These are phyloP conservation scores for Pichia manshurica DNA, from an alignment of 805 yeast species.

Conservation along the genomic window DNA sequence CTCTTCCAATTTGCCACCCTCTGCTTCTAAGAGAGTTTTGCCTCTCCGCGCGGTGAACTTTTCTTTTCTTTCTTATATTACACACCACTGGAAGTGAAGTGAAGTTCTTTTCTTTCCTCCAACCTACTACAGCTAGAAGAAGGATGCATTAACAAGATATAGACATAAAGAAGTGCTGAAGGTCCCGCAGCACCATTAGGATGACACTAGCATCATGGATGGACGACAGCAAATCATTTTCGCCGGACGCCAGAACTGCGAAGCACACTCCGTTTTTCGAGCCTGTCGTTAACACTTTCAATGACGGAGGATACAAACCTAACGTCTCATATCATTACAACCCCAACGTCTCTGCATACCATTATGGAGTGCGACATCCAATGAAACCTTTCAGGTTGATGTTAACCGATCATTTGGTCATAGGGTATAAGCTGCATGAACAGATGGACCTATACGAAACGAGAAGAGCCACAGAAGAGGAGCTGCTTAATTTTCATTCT, in stretches of 20 bases:
- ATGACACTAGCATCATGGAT: conserved; percentile 18
- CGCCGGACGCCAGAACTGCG: conserved; percentile 24
- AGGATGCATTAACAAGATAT: too few relatives aligned
- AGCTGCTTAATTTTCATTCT: conserved; percentile 75
- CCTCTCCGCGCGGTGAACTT: conserved; percentile 5
- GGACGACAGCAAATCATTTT: conserved; percentile 26
- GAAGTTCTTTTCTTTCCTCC: too few relatives aligned
- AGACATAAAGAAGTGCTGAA: too few relatives aligned
- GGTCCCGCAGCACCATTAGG: too few relatives aligned
- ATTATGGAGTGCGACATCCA: conserved; percentile 93
- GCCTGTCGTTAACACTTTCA: conserved; percentile 34
- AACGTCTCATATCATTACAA: conserved; percentile 85
- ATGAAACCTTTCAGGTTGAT: conserved; percentile 95
- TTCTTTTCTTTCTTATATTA: neutral
- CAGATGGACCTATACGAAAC: conserved; percentile 88
- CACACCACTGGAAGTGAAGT: too few relatives aligned
- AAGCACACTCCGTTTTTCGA: conserved; percentile 42
- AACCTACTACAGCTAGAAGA: too few relatives aligned
- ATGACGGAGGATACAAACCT: conserved; percentile 39
- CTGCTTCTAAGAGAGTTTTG: neutral
- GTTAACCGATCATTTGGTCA: conserved; percentile 88
- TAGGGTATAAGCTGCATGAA: conserved; percentile 78
- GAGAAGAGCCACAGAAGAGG: conserved; percentile 73
- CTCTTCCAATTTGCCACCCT: neutral
- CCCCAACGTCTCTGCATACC: conserved; percentile 72